Percentiles rank a stretch among this genome's conserved stretches.
These are phyloP conservation scores for Iris macrosiphon DNA, from an alignment of 106 monocot genomes.

Conservation along the genomic window DNA sequence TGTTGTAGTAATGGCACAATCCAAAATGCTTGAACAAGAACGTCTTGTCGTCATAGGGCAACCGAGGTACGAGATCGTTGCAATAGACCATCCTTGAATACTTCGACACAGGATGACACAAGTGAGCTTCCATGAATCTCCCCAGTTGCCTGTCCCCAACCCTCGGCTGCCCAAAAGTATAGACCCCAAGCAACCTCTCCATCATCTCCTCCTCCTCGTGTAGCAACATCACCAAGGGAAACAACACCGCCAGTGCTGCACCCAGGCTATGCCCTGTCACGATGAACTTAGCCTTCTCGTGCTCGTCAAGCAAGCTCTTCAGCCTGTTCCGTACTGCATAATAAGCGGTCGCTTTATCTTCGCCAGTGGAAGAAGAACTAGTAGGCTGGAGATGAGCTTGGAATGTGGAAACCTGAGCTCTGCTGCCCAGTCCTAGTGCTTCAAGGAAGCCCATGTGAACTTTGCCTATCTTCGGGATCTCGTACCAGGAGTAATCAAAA, in stretches of 20 bases:
- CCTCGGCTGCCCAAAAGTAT: slow-evolving; percentile 86
- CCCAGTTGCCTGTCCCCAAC: slow-evolving; percentile 54
- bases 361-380: neutral
- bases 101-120: slow-evolving; percentile 5
- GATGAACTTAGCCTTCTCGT: slow-evolving; percentile 42
- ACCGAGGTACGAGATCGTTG: slow-evolving; percentile 69
- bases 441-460: slow-evolving; percentile 84
- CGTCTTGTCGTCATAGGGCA: slow-evolving; percentile 60
- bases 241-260: slow-evolving; percentile 72
- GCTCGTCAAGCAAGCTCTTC: slow-evolving; percentile 10
- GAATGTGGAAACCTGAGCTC: slow-evolving; percentile 23
- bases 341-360: slow-evolving; percentile 25
- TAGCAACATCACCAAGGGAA: slow-evolving; percentile 42
- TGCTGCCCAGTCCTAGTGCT: slow-evolving; percentile 43
- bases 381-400: slow-evolving; percentile 11
- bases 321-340: slow-evolving; percentile 54
- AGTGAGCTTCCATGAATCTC: slow-evolving; percentile 16
- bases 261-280: slow-evolving; percentile 87
- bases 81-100: slow-evolving; percentile 63
- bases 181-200: slow-evolving; percentile 49
- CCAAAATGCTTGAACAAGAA: slow-evolving; percentile 81
- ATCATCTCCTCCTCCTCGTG: slow-evolving; percentile 44
- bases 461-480: slow-evolving; percentile 52
- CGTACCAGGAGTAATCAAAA: slow-evolving; percentile 80
- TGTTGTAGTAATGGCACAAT: slow-evolving; percentile 56